Evolutionary conservation across 176 grass and related monocot genomes (phyloP), one percentile per base, ranked within the genome.

Genomic region (Cenchrus fungigraminus): DNA sequence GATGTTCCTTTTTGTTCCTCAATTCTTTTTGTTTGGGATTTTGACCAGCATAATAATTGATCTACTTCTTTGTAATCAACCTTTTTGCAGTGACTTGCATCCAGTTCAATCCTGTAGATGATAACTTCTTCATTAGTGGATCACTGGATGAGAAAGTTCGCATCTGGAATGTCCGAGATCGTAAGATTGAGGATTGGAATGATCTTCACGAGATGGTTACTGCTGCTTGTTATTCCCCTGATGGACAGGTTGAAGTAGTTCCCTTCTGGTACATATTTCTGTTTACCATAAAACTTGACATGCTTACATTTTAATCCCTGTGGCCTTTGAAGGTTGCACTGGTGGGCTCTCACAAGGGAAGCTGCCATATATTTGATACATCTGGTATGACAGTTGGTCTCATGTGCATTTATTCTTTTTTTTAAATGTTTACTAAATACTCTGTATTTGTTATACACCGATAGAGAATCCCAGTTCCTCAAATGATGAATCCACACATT

Each of bases 201-300:
- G 97, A 99, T 89, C 91, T 99, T 89, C 97, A 99, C 78, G 97
- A 99, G 83, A 96, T 99, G 91, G 92, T 99, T 67, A 99, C 97
- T 19, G 97, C 97, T 73, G 91, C 90, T 40, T 94, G 97, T 77
- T 99, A 94, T 76, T 94, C 97, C 32, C 97, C 97, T 31, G 86
- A 94, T 71, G 97, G 94, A 84, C 91, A 94, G 93, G 97, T 99
- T 87, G 75, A 31, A 40, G 4, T 76, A 63, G 19, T 32, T 62
- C 80, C 60, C 61, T 49, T 37, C 22, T 68, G 25, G 17, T 74
- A 70, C 83, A 68, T 68, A 63, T 74, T 53, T 87, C 34, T 66
- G 53, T 73, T 75, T 68, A 77, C 12, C n/a, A 54, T 66, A 61
- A 81, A 86, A 73, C 17, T 85, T 25, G 8, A 75, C 83, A 2